These are phyloP conservation scores for Rhytidhysteron rufulum DNA, from an alignment of 2,329 filamentous ascomycete genomes.

Conservation along the genomic window DNA sequence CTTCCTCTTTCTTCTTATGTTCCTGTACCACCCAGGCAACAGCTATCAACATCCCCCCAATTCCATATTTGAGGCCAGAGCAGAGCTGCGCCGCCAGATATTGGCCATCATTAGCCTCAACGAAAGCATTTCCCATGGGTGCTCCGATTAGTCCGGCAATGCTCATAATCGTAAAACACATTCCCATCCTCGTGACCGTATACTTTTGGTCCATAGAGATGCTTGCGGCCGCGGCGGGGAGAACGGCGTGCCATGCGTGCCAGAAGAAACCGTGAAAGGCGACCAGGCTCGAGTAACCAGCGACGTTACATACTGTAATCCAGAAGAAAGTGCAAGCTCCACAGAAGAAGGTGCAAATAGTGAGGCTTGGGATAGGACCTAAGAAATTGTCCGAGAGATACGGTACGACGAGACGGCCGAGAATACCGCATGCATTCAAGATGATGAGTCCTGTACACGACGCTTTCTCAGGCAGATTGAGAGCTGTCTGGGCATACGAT, in stretches of 20 bases:
- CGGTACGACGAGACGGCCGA: constrained; percentile 1
- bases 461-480: neutral
- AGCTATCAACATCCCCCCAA: neutral
- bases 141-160: neutral
- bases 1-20: neutral
- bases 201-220: neutral
- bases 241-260: neutral
- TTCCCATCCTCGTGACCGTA: constrained; percentile 1
- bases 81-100: constrained; percentile 1
- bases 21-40: constrained; percentile 1
- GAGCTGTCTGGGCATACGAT: neutral
- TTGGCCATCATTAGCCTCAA: neutral
- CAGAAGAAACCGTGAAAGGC: constrained; percentile 3
- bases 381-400: neutral
- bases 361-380: neutral
- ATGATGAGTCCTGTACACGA: neutral
- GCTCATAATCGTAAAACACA: neutral
- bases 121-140: neutral
- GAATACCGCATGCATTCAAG: neutral
- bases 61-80: neutral
- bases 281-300: neutral
- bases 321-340: neutral
- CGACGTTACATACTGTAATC: neutral
- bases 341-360: constrained; percentile 1
- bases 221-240: neutral